phyloP scores from a whole-genome alignment of 768 basidiomycete species.

The Tulasnella sp. region DNA sequence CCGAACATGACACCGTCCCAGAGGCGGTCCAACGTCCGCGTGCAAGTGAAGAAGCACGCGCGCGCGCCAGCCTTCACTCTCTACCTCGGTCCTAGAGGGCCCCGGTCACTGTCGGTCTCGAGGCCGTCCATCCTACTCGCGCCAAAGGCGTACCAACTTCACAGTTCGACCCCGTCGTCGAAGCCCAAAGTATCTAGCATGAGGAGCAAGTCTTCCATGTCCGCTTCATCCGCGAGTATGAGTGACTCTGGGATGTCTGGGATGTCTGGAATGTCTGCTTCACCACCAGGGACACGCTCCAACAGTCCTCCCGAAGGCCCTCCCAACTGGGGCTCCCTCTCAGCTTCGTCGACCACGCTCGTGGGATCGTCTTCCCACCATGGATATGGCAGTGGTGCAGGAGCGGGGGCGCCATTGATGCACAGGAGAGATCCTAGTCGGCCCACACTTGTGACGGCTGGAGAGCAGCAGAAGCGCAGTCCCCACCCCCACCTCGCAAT shows the following conservation, averaged over 20 bases:
- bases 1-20: constrained; percentile 4
- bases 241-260: neutral
- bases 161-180: constrained; percentile 21
- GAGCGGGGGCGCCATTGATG: too few species aligned
- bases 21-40: constrained; percentile 11
- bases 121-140: constrained; percentile 50
- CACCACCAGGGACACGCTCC: too few species aligned
- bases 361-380: too few species aligned
- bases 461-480: too few species aligned
- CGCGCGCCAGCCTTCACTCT: constrained; percentile 70
- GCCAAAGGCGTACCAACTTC: constrained; percentile 63
- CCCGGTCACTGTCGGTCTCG: neutral
- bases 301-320: too few species aligned
- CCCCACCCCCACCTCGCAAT: too few species aligned
- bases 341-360: too few species aligned
- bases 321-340: too few species aligned
- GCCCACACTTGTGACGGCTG: too few species aligned
- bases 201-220: neutral
- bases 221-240: neutral
- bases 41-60: constrained; percentile 64
- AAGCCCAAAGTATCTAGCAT: neutral
- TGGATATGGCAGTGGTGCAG: too few species aligned
- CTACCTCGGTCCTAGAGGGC: constrained; percentile 33
- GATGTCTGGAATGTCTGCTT: neutral
- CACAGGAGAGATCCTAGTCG: too few species aligned